A percentile compares a stretch with the other conserved stretches of the same genome.
Evolutionary conservation across 208 protist genomes (phyloP).

Genomic region (Leptomonas seymouri): DNA sequence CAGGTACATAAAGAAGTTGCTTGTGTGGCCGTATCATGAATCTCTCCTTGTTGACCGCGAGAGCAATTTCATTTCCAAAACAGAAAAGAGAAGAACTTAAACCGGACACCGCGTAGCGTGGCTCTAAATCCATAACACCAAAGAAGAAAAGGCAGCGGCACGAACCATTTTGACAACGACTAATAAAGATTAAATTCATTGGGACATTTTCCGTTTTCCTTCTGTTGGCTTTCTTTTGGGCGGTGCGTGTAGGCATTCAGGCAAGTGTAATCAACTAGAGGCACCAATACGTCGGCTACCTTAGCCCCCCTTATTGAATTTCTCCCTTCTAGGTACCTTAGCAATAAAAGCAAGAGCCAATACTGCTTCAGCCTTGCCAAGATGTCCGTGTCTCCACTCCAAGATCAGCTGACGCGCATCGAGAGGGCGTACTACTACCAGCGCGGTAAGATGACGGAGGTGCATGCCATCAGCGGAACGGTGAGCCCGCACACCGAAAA

Average conservation of each 20-base stretch:
- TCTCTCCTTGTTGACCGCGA: constrained; percentile 26
- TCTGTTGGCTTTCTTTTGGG: no score
- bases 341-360: not conserved
- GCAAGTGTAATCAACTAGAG: not conserved
- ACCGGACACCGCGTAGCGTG: no score
- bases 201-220: no score
- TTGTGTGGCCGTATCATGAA: not conserved
- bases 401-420: constrained; percentile 77
- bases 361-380: constrained; percentile 14
- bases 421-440: constrained; percentile 87
- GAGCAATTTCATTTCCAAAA: constrained; percentile 1
- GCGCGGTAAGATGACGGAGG: constrained; percentile 70
- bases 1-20: no score
- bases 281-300: not conserved
- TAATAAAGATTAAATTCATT: no score
- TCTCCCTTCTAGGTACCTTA: not conserved
- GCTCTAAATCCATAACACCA: not conserved
- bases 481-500: constrained; percentile 50
- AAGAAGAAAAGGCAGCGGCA: no score
- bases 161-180: not conserved
- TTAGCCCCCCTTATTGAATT: not conserved
- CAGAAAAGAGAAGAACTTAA: not conserved
- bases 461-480: constrained; percentile 68
- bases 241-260: no score
- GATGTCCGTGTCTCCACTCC: constrained; percentile 46